These are phyloP conservation scores for Penicillium fimorum DNA, from an alignment of 495 filamentous ascomycete genomes.

Conservation along the genomic window DNA sequence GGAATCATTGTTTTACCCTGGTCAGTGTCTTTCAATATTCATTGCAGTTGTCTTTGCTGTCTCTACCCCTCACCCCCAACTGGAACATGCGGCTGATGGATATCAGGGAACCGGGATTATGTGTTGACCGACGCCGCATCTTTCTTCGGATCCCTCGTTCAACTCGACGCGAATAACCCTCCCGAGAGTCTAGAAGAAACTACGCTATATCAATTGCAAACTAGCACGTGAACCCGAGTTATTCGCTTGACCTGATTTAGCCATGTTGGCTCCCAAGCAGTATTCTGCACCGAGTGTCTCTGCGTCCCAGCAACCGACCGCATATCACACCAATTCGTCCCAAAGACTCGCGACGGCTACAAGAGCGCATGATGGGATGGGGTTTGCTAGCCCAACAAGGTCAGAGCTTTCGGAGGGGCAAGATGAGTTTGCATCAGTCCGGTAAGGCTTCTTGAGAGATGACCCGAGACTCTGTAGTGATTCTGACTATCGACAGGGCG, in stretches of 20 bases:
- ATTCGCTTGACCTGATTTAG: slow-evolving; percentile 30
- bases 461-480: not conserved
- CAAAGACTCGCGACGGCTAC: slow-evolving; percentile 54
- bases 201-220: slow-evolving; percentile 3
- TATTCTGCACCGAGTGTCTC: slow-evolving; percentile 64
- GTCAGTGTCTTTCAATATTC: slow-evolving; percentile 6
- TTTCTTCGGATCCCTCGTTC: slow-evolving; percentile 10
- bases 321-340: slow-evolving; percentile 49
- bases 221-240: not conserved
- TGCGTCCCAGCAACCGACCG: slow-evolving; percentile 51
- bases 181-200: slow-evolving; percentile 15
- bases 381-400: slow-evolving; percentile 84
- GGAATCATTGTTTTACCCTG: slow-evolving; percentile 8
- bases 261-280: slow-evolving; percentile 84
- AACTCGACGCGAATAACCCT: slow-evolving; percentile 11
- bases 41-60: not conserved
- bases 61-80: not conserved
- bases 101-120: slow-evolving; percentile 19
- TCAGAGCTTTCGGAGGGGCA: slow-evolving; percentile 87
- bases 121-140: slow-evolving; percentile 17
- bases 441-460: slow-evolving; percentile 40
- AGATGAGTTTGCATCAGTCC: slow-evolving; percentile 57
- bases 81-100: slow-evolving; percentile 13
- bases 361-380: slow-evolving; percentile 56
- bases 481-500: slow-evolving; percentile 45